Conservation (phyloP, 2,329 filamentous ascomycete genomes). For the Apiospora hydei region DNA sequence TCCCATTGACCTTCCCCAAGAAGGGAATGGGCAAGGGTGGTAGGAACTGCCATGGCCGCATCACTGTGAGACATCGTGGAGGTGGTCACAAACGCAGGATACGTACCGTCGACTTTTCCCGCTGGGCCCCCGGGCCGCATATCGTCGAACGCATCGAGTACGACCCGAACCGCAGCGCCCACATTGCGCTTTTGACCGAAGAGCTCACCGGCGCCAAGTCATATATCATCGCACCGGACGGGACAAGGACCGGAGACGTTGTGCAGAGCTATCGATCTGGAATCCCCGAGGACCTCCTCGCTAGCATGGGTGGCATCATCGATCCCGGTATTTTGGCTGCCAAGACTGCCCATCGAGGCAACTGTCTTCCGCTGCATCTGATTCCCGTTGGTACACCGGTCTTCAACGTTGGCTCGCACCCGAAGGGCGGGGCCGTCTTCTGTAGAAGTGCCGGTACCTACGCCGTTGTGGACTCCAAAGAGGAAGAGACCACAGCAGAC, state of each 20-base stretch:
- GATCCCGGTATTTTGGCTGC: conserved; percentile 96
- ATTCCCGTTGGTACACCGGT: conserved; percentile 93
- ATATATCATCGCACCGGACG: conserved; percentile 96
- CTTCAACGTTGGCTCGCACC: conserved; percentile 84
- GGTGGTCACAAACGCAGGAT: conserved; percentile 93
- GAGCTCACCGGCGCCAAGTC: conserved; percentile 77
- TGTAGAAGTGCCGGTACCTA: conserved; percentile 95
- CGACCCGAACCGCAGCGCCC: conserved; percentile 90
- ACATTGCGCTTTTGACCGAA: conserved; percentile 86
- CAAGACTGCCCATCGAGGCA: conserved; percentile 91
- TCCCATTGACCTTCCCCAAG: conserved; percentile 87
- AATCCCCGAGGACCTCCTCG: conserved; percentile 85
- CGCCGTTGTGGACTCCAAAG: conserved; percentile 87
- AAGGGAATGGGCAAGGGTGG: conserved; percentile 94
- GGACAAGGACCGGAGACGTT: conserved; percentile 88
- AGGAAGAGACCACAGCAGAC: conserved; percentile 72
- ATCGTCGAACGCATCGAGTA: conserved; percentile 94
- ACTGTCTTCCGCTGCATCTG: conserved; percentile 95
- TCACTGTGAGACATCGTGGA: conserved; percentile 91
- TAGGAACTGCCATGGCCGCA: conserved; percentile 83
- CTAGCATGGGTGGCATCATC: conserved; percentile 89
- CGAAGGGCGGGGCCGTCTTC: conserved; percentile 81
- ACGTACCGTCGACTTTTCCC: conserved; percentile 87
- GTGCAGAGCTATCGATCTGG: conserved; percentile 92
- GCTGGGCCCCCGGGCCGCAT: conserved; percentile 81